Conservation (phyloP, 2,329 filamentous ascomycete species). For the Aphanoascus verrucosus region DNA sequence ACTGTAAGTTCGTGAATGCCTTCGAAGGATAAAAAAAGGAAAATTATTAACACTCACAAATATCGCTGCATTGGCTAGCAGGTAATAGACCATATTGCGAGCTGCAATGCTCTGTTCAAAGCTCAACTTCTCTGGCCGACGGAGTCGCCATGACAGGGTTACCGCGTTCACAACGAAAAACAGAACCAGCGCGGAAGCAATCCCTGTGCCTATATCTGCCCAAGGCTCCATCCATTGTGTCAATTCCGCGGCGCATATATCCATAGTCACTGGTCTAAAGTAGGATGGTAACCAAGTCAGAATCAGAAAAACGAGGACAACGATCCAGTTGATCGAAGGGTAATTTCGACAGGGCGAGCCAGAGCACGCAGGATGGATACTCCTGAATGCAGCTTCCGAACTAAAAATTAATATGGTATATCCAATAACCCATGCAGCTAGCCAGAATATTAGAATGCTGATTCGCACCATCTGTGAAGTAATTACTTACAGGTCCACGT, state of each 20-base stretch:
- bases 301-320: constrained; percentile 12
- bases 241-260: constrained; percentile 17
- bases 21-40: not conserved
- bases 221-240: constrained; percentile 17
- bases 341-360: constrained; percentile 13
- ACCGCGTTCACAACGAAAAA: constrained; percentile 16
- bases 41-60: constrained; percentile 17
- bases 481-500: constrained; percentile 19
- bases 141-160: constrained; percentile 16
- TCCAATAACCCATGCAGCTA: constrained; percentile 22
- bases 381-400: constrained; percentile 18
- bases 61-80: constrained; percentile 16
- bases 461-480: not conserved
- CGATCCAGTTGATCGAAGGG: constrained; percentile 17
- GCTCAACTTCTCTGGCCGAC: constrained; percentile 17
- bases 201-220: constrained; percentile 18
- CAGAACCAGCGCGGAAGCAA: constrained; percentile 17
- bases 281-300: constrained; percentile 20
- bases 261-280: constrained; percentile 10
- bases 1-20: constrained; percentile 1
- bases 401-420: constrained; percentile 20
- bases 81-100: constrained; percentile 21
- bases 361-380: constrained; percentile 10
- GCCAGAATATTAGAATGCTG: constrained; percentile 7
- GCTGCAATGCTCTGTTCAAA: constrained; percentile 19